Evolutionary conservation across 208 protist genomes (phyloP), one percentile per base, ranked within the genome.

Genomic region (Acanthamoeba culbertsoni): DNA sequence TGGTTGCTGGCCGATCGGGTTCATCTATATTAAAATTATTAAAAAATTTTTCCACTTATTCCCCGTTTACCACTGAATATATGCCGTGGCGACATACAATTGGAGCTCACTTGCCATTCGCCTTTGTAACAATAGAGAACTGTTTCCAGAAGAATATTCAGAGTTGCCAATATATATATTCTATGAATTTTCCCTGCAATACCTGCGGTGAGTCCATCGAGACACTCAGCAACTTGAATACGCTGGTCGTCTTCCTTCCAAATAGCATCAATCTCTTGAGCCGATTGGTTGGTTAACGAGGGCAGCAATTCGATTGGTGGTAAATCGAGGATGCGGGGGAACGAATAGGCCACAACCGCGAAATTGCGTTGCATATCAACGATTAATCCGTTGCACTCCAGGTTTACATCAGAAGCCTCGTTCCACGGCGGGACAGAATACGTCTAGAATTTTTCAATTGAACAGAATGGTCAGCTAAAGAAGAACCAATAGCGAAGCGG

Each of bases 361-460:
- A 55, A 86, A 35, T 86, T 16, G 35, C 48, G 45, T 23, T 48
- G 14, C 0, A 35, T 31, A 28, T 86, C 75, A 20, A 86, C 42
- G 42, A 86, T 86, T 10, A 86, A 35, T 0, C 75, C 75, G 42
- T 55, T n/a, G 48, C 75, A 86, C 75, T 86, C 75, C 40, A 59
- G 40, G 28, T 31, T 57, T 28, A 86, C 55, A 0, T 1, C 75
- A 16, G 75, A 86, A 48, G 43, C 75, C 2, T 5, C 20, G n/a
- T 0, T 26, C 75, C 75, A 86, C 12, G 75, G 26, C 10, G 0
- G 42, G 33, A 86, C 18, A 0, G 75, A 86, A 55, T 86, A 86
- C 26, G 75, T 48, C 75, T 86, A 8, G 8, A 18, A 55, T 23
- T 8, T 18, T 14, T n/a, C 55, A 23, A 23, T 57, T 12, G 31